Percentiles rank a stretch among this genome's conserved stretches.
phyloP scores from a whole-genome alignment of 2,329 filamentous ascomycete species.

The Penicillium freii region DNA sequence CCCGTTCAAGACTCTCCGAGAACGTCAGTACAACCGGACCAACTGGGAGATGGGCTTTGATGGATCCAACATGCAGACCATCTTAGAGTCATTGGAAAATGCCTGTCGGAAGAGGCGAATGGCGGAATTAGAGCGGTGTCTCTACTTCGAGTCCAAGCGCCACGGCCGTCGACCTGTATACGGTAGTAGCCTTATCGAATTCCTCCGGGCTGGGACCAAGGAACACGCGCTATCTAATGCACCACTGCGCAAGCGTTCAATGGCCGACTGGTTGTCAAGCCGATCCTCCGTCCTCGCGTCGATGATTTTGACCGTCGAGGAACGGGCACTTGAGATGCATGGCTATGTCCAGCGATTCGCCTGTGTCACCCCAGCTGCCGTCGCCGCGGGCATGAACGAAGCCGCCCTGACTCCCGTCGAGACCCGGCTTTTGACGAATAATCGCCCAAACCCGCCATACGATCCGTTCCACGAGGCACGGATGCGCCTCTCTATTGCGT shows the following conservation, averaged over 20 bases:
- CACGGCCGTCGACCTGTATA: constrained; percentile 80
- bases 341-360: constrained; percentile 81
- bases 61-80: constrained; percentile 66
- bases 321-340: constrained; percentile 70
- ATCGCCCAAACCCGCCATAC: constrained; percentile 54
- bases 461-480: constrained; percentile 94
- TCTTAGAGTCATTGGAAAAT: constrained; percentile 71
- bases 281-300: constrained; percentile 54
- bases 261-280: constrained; percentile 73
- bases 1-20: constrained; percentile 67
- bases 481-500: constrained; percentile 90
- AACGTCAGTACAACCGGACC: constrained; percentile 61
- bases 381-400: constrained; percentile 72
- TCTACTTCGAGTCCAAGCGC: constrained; percentile 77
- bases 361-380: constrained; percentile 85
- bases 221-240: constrained; percentile 59
- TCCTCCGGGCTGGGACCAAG: constrained; percentile 64
- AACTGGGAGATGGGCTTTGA: constrained; percentile 61
- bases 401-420: constrained; percentile 65
- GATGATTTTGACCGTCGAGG: constrained; percentile 71
- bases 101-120: constrained; percentile 66
- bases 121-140: constrained; percentile 75
- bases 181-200: constrained; percentile 72
- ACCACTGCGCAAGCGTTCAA: constrained; percentile 60
- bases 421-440: constrained; percentile 45